Conservation (phyloP, 768 basidiomycete species). For the Boletus sp. region DNA sequence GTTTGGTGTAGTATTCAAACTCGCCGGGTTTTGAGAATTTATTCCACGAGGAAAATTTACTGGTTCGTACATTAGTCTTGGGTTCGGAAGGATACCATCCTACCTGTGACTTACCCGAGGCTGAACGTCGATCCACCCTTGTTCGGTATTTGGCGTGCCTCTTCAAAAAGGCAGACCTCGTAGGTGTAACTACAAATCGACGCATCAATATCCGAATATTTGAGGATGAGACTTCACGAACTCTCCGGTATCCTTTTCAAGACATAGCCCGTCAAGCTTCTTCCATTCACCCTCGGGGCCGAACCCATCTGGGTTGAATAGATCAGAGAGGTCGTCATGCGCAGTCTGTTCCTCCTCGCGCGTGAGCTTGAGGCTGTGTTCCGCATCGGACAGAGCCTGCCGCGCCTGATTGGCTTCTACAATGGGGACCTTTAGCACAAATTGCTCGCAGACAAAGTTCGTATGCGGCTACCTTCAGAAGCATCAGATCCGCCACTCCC, state of each 20-base stretch:
- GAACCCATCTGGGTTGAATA: slow-evolving; percentile 65
- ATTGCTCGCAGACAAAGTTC: not conserved
- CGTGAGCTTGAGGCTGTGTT: slow-evolving; percentile 52
- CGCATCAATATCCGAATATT: slow-evolving; percentile 5
- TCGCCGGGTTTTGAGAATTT: slow-evolving; percentile 52
- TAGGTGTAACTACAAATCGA: slow-evolving; percentile 73
- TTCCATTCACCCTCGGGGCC: slow-evolving; percentile 92
- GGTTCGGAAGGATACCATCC: not conserved
- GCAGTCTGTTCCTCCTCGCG: slow-evolving; percentile 53
- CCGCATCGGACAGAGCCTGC: slow-evolving; percentile 58
- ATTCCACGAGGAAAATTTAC: slow-evolving; percentile 82
- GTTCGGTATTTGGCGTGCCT: slow-evolving; percentile 84
- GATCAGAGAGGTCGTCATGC: slow-evolving; percentile 54
- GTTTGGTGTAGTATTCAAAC: slow-evolving; percentile 74
- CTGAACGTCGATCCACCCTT: slow-evolving; percentile 70
- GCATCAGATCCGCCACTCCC: slow-evolving; percentile 37
- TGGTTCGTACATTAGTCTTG: slow-evolving; percentile 28
- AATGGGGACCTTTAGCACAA: not conserved
- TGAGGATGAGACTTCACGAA: slow-evolving; percentile 43
- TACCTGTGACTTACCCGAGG: slow-evolving; percentile 68
- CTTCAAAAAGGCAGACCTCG: slow-evolving; percentile 87
- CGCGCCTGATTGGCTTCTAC: slow-evolving; percentile 60
- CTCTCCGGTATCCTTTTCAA: slow-evolving; percentile 87
- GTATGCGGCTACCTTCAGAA: slow-evolving; percentile 37
- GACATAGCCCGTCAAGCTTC: slow-evolving; percentile 80